Conservation (phyloP, 306 rosid genomes). For the Citrullus mucosospermus region DNA sequence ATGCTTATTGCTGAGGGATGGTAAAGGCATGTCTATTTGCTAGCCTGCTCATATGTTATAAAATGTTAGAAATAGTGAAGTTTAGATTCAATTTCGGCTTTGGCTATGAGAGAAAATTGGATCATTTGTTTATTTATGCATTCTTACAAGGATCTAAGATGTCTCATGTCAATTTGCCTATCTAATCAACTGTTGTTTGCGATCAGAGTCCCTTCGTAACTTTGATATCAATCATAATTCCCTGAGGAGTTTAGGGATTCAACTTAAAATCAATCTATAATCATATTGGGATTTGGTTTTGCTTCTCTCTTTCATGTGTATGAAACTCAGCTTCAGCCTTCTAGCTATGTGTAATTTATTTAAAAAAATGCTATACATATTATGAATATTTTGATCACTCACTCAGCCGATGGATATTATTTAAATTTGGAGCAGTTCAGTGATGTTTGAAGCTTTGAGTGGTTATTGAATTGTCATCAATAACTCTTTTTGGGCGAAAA, state of each 20-base stretch:
- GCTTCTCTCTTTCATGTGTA: neutral
- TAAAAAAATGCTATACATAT: neutral
- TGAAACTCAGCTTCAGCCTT: neutral
- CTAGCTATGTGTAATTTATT: neutral
- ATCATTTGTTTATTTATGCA: neutral
- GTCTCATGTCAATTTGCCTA: neutral
- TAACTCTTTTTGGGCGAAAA: neutral
- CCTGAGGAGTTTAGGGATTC: neutral
- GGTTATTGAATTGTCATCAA: neutral
- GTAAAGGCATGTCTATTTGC: neutral
- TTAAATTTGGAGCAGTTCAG: neutral
- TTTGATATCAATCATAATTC: neutral
- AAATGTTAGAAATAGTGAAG: neutral
- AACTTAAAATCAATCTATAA: neutral
- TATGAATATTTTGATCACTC: neutral
- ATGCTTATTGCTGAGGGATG: no score
- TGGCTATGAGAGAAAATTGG: neutral
- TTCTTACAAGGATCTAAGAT: neutral
- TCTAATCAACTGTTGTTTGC: neutral
- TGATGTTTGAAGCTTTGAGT: neutral
- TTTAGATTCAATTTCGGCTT: neutral
- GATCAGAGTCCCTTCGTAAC: neutral
- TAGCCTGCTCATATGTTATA: neutral
- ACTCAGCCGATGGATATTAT: neutral
- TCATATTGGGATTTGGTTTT: neutral